A percentile compares a stretch with the other conserved stretches of the same genome.
Conservation (phyloP, 2,329 filamentous ascomycete genomes). For the Penicillium polonicum region DNA sequence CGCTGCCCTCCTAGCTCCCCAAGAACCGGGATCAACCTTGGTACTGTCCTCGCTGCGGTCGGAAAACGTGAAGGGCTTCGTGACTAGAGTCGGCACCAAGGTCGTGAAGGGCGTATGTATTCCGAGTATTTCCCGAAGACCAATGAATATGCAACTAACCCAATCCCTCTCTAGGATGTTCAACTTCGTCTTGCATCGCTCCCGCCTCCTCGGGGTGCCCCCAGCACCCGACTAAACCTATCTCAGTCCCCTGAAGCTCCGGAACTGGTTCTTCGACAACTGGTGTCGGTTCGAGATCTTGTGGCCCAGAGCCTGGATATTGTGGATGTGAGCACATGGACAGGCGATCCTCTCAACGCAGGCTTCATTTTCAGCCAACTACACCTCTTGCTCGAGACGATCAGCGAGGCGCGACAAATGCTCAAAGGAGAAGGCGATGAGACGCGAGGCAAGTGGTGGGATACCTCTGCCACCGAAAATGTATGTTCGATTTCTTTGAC, state of each 20-base stretch:
- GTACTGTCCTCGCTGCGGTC: constrained; percentile 84
- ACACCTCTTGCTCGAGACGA: constrained; percentile 59
- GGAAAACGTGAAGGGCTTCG: constrained; percentile 86
- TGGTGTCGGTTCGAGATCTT: constrained; percentile 70
- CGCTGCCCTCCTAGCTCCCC: constrained; percentile 78
- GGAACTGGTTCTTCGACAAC: constrained; percentile 64
- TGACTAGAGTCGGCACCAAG: constrained; percentile 85
- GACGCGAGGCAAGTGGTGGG: constrained; percentile 55
- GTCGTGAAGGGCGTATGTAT: constrained; percentile 80
- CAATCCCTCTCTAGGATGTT: constrained; percentile 57
- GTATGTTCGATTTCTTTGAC: constrained; percentile 42
- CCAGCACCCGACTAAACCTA: constrained; percentile 53
- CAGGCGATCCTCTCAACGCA: constrained; percentile 62
- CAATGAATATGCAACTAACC: neutral
- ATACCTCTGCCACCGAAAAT: constrained; percentile 56
- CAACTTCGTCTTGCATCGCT: constrained; percentile 65
- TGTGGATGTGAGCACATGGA: constrained; percentile 72
- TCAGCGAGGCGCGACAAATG: constrained; percentile 59
- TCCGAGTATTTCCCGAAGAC: neutral
- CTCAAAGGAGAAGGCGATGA: constrained; percentile 56
- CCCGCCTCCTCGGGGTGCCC: constrained; percentile 52
- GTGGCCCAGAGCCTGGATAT: constrained; percentile 83
- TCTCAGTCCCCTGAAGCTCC: constrained; percentile 55
- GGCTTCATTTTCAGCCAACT: constrained; percentile 60
- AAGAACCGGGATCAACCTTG: constrained; percentile 82